Evolutionary conservation across 306 rosid species (phyloP).

Genomic region (Medicago lupulina): DNA sequence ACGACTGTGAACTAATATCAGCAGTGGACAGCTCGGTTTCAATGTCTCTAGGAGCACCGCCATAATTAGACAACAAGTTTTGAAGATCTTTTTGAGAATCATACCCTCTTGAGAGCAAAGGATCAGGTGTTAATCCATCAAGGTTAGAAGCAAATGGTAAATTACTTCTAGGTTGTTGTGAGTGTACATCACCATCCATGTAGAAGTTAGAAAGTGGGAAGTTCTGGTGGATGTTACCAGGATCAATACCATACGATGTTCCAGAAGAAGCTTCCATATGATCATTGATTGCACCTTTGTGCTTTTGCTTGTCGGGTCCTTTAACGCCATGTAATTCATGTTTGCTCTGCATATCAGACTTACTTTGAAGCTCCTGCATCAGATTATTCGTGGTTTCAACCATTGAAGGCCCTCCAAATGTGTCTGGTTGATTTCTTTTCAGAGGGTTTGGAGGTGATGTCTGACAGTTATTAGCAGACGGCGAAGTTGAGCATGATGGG

Average conservation of each 20-base stretch:
- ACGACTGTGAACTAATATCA: conserved; percentile 80
- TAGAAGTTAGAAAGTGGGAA: conserved; percentile 77
- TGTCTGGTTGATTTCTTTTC: conserved; percentile 71
- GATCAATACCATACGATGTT: conserved; percentile 86
- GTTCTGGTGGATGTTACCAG: conserved; percentile 79
- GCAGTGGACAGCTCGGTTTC: conserved; percentile 92
- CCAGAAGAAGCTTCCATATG: conserved; percentile 93
- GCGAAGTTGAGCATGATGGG: conserved; percentile 95
- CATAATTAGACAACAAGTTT: conserved; percentile 86
- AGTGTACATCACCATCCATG: conserved; percentile 84
- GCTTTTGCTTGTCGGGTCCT: conserved; percentile 75
- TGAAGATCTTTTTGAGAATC: conserved; percentile 96
- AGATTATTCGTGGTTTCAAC: conserved; percentile 65
- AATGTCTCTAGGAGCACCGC: conserved; percentile 82
- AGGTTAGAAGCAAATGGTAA: conserved; percentile 69
- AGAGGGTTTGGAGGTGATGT: conserved; percentile 61
- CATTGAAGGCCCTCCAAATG: conserved; percentile 56
- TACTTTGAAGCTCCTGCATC: conserved; percentile 74
- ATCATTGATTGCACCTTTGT: conserved; percentile 70
- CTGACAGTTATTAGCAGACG: conserved; percentile 82
- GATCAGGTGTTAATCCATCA: conserved; percentile 84
- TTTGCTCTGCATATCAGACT: conserved; percentile 72
- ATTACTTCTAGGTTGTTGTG: conserved; percentile 69
- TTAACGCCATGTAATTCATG: conserved; percentile 66
- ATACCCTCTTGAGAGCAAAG: conserved; percentile 82